Base-by-base conservation (phyloP, 2,329 filamentous ascomycete genomes). In the Diaporthe sp. region DNA sequence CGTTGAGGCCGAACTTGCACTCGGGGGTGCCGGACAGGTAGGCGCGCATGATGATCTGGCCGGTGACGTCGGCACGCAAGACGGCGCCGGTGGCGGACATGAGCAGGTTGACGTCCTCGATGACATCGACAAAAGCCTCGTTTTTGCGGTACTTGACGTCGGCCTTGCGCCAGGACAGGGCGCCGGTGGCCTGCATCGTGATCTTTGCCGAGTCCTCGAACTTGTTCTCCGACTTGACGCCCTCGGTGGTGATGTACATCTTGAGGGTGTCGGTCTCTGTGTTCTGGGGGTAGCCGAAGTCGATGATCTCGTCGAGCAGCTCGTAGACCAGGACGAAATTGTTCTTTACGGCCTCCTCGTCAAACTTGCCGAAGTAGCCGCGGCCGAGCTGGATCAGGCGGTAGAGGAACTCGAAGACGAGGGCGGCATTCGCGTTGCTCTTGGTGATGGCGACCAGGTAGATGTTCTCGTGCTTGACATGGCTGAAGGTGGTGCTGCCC, bases 161-260 rank as follows among this genome's bases (percentile, higher is more conserved):
- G 76, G 96, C 94, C 82, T 98, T 94, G 80, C 97, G 92, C 97
- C 97, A 99, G 63, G 97, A 98, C 57, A 98, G 90, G 7, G 97
- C 97, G 55, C 97, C 97, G 0, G 97, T 99, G 17, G 97, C 97
- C 87, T 99, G 97, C 96, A 98, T 98, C 37, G 97, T 99, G 85
- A 99, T 99, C 84, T 96, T 97, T 79, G 95, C 96, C 70, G 96
- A 98, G 84, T 99, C 96, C 83, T 98, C 95, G 86, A 92, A 93
- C 79, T 90, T 92, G 79, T 92, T 88, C 84, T 95, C 95, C 44
- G 95, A 97, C 85, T 98, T 98, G 86, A 99, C 96, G 75, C 97
- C 97, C 87, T 99, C 97, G 49, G 97, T 99, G 58, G 97, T 99
- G 82, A 99, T 99, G 89, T 99, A 99, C 96, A 98, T 98, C 87